phyloP scores from a whole-genome alignment of 2,329 filamentous ascomycete species.

The Truncatella angustata region DNA sequence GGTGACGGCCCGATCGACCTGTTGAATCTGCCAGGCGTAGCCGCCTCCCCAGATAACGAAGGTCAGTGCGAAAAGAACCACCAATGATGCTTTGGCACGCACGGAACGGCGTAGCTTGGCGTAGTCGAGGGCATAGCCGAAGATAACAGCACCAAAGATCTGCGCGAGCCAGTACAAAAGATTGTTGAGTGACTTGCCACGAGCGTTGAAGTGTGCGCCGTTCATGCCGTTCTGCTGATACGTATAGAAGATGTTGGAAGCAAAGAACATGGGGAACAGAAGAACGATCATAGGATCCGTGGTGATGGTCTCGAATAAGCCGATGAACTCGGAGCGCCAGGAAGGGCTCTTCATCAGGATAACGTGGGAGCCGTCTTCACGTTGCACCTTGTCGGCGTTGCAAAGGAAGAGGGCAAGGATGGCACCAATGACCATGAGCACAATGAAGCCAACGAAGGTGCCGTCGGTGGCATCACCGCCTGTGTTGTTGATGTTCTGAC shows the following conservation, averaged over 20 bases:
- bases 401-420: slow-evolving; percentile 59
- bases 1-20: slow-evolving; percentile 40
- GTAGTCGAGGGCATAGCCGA: slow-evolving; percentile 64
- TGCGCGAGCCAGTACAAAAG: slow-evolving; percentile 71
- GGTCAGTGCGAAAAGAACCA: slow-evolving; percentile 60
- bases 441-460: slow-evolving; percentile 73
- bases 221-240: slow-evolving; percentile 78
- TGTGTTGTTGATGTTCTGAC: slow-evolving; percentile 64
- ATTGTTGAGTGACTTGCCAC: slow-evolving; percentile 69
- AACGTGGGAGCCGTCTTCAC: slow-evolving; percentile 67
- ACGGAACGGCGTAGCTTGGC: slow-evolving; percentile 54
- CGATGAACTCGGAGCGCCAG: slow-evolving; percentile 68
- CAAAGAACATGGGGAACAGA: slow-evolving; percentile 77
- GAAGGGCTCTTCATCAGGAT: slow-evolving; percentile 76
- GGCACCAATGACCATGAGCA: slow-evolving; percentile 68
- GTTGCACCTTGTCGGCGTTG: slow-evolving; percentile 64
- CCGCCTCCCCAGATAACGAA: slow-evolving; percentile 73
- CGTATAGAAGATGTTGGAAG: slow-evolving; percentile 78
- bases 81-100: slow-evolving; percentile 61
- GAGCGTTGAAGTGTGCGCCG: slow-evolving; percentile 65
- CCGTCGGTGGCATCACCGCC: slow-evolving; percentile 56
- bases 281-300: slow-evolving; percentile 66
- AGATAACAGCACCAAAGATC: slow-evolving; percentile 67
- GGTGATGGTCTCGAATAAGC: slow-evolving; percentile 63
- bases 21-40: slow-evolving; percentile 65